phyloP scores from a whole-genome alignment of 2,329 filamentous ascomycete species.

The Epicoccum nigrum region DNA sequence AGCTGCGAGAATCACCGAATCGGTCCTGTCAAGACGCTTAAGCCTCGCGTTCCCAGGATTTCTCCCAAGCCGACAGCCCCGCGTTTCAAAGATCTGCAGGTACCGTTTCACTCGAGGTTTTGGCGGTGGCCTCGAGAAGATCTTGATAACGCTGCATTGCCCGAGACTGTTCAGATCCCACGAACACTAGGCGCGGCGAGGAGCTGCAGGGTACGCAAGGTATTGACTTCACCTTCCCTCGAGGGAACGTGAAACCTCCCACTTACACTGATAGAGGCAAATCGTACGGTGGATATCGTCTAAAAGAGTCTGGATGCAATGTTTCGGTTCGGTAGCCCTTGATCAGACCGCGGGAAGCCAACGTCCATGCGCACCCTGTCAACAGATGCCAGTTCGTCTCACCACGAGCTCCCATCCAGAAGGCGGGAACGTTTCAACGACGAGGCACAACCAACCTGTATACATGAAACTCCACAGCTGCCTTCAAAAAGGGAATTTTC shows the following conservation, averaged over 20 bases:
- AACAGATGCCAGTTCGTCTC: conserved; percentile 22
- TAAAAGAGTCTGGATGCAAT: conserved; percentile 1
- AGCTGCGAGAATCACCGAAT: conserved; percentile 1
- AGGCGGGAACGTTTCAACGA: conserved; percentile 26
- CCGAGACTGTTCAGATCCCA: not conserved
- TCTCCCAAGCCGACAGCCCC: conserved; percentile 6
- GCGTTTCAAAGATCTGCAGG: conserved; percentile 45
- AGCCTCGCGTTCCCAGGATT: conserved; percentile 15
- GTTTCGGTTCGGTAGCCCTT: conserved; percentile 8
- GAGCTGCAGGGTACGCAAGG: not conserved
- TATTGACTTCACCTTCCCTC: not conserved
- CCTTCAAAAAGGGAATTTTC: conserved; percentile 19
- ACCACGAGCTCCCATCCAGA: conserved; percentile 23
- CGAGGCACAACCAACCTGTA: conserved; percentile 15
- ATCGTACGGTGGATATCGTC: not conserved
- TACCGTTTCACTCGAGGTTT: conserved; percentile 36
- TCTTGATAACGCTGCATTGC: not conserved
- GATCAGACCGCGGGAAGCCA: conserved; percentile 15
- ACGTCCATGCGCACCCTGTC: conserved; percentile 31
- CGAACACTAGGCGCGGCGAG: not conserved
- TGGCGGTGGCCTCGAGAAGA: not conserved
- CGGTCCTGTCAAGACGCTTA: conserved; percentile 1
- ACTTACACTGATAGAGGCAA: not conserved
- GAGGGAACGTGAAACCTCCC: not conserved
- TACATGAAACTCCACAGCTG: conserved; percentile 14